Conservation (phyloP, 176 grass and related monocot genomes). For the Aegilops bicornis region DNA sequence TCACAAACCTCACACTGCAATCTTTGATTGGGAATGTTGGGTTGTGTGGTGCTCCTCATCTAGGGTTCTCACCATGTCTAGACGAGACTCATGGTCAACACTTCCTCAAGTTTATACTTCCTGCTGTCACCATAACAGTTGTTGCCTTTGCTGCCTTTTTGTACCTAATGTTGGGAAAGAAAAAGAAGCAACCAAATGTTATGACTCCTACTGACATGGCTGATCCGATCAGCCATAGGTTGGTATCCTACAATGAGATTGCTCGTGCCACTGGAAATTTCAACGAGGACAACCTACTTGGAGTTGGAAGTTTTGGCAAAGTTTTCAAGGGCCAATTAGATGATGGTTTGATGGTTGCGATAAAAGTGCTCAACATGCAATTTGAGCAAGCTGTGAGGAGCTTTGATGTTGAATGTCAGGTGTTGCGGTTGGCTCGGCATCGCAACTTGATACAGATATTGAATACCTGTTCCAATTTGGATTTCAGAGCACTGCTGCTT, state of each 20-base stretch:
- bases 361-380: not conserved
- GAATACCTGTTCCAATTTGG: not conserved
- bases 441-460: not conserved
- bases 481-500: not conserved
- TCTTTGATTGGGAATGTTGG: not conserved
- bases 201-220: not conserved
- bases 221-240: not conserved
- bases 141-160: not conserved
- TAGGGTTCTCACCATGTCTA: not conserved
- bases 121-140: not conserved
- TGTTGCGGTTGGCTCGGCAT: not conserved
- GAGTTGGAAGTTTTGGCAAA: not conserved
- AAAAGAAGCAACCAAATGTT: not conserved
- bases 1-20: not conserved
- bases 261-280: not conserved
- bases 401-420: not conserved
- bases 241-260: slow-evolving; percentile 1
- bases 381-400: not conserved
- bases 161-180: not conserved
- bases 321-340: not conserved
- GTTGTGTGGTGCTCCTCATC: not conserved
- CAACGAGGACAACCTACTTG: not conserved
- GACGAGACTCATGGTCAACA: not conserved
- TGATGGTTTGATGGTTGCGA: not conserved
- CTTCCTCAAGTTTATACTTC: not conserved